A percentile compares a stretch with the other conserved stretches of the same genome.
Conservation (phyloP, 208 protist species). For the Leptomonas pyrrhocoris region DNA sequence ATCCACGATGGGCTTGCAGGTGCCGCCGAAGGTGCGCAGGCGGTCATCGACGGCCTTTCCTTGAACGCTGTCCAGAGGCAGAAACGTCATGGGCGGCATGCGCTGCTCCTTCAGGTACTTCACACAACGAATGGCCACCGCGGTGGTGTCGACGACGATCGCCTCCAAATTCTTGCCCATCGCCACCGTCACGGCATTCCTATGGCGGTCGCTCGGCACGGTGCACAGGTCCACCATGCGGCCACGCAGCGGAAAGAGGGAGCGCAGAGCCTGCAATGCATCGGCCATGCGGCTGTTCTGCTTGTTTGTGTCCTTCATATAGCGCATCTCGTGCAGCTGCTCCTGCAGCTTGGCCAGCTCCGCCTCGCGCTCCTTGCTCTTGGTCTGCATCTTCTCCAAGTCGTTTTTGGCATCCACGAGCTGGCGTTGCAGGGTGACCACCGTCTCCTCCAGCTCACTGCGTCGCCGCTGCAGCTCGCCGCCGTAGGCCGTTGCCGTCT, state of each 20-base stretch:
- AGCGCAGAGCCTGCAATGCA: constrained; percentile 89
- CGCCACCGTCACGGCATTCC: constrained; percentile 94
- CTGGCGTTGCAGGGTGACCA: constrained; percentile 42
- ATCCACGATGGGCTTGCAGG: constrained; percentile 93
- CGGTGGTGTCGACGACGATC: constrained; percentile 95
- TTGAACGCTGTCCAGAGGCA: constrained; percentile 94
- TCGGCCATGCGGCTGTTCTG: constrained; percentile 75
- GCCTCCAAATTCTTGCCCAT: constrained; percentile 97
- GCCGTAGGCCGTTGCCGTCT: constrained; percentile 35
- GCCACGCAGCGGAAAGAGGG: constrained; percentile 90
- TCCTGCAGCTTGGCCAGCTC: constrained; percentile 89
- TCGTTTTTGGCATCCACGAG: constrained; percentile 41
- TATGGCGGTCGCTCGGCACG: constrained; percentile 90
- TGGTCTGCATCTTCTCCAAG: constrained; percentile 52
- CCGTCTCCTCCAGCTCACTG: constrained; percentile 50
- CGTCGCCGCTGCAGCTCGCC: constrained; percentile 60
- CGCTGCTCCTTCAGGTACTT: constrained; percentile 96
- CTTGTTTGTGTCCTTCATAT: constrained; percentile 85
- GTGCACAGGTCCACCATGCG: constrained; percentile 94
- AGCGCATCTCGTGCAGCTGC: constrained; percentile 86
- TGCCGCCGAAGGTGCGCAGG: constrained; percentile 91
- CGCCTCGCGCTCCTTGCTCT: constrained; percentile 69
- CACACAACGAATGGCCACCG: constrained; percentile 94
- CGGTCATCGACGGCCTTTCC: constrained; percentile 90
- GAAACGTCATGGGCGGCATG: constrained; percentile 94